Percentiles rank a stretch among this genome's conserved stretches.
Conservation (phyloP, 306 rosid species). For the Pterocarpus santalinus region DNA sequence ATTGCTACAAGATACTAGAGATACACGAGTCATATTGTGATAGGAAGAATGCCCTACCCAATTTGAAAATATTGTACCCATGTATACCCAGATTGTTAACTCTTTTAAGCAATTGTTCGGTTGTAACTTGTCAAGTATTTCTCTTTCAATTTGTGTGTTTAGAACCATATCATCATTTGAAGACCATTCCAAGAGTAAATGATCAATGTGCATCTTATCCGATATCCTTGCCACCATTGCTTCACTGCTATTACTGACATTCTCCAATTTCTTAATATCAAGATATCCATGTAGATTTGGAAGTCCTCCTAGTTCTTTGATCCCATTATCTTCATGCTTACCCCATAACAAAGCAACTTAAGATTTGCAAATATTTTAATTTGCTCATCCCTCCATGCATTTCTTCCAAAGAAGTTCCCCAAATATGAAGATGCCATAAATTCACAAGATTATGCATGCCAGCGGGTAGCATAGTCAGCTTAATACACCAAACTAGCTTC, state of each 20-base stretch:
- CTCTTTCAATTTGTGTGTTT: not conserved
- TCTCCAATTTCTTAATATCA: not conserved
- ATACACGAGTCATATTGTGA: not conserved
- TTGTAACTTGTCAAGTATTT: slow-evolving; percentile 8
- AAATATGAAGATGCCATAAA: not conserved
- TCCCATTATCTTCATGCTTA: not conserved
- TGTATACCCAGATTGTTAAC: not conserved
- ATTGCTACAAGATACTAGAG: accelerated
- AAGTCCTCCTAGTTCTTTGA: slow-evolving; percentile 17
- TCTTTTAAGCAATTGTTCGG: not conserved
- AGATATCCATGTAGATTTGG: not conserved
- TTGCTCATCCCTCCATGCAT: not conserved
- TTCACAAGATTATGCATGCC: slow-evolving; percentile 11
- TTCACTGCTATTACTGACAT: not conserved
- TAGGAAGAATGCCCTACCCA: slow-evolving; percentile 27
- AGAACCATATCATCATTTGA: not conserved
- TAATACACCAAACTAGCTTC: accelerated
- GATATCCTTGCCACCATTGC: slow-evolving; percentile 12
- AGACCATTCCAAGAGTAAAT: not conserved
- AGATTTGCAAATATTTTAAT: not conserved
- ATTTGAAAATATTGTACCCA: not conserved
- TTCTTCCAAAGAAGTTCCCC: not conserved
- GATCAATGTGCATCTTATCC: not conserved
- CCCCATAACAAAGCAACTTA: not conserved
- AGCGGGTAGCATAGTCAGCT: not conserved